Base-by-base conservation (phyloP, 441 rosid species). In the Croton setiger region DNA sequence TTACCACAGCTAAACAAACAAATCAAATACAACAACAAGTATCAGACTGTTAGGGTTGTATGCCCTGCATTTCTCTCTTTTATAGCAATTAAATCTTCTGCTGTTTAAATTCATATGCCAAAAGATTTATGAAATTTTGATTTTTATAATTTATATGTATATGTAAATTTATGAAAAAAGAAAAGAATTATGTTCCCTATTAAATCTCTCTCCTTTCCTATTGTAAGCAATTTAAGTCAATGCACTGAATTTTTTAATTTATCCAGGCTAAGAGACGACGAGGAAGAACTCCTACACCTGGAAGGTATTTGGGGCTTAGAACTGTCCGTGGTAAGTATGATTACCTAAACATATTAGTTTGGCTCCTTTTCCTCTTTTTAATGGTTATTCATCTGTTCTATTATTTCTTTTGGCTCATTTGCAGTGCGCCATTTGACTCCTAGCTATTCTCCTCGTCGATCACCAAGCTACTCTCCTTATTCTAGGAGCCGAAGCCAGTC, bases 251-350 rank as follows among this genome's bases (percentile, higher is more conserved):
- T 45, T 5, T 33, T 65, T 11, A 21, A 44, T 37, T 60, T 63
- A 23, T 74, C 51, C 75, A 94, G 99, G 99, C 97, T 23, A 85
- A 82, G 77, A 87, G 98, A 78, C 81, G 88, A 49, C 88, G 91
- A 78, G 95, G 97, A 31, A 78, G 97, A 37, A 89, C 97, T 59
- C 98, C 98, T 54, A 93, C 98, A 55, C 98, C 98, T 5, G 97
- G 98, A 75, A 88, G 76, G 80, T 94, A 94, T 73, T 70, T 94
- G 79, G 99, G 99, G 54, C 77, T 86, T 79, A 88, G 88, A 78
- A 79, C 85, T 0, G 10, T 75, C 68, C 81, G 82, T 20, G 98
- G 97, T 87, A 80, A 21, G 81, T 60, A 55, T 44, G 21, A 55
- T 39, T n/a, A 33, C 66, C 47, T 51, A 55, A 5, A 20, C 4